Evolutionary conservation across 2,329 filamentous ascomycete species (phyloP).

Genomic region (Fusarium sp.): DNA sequence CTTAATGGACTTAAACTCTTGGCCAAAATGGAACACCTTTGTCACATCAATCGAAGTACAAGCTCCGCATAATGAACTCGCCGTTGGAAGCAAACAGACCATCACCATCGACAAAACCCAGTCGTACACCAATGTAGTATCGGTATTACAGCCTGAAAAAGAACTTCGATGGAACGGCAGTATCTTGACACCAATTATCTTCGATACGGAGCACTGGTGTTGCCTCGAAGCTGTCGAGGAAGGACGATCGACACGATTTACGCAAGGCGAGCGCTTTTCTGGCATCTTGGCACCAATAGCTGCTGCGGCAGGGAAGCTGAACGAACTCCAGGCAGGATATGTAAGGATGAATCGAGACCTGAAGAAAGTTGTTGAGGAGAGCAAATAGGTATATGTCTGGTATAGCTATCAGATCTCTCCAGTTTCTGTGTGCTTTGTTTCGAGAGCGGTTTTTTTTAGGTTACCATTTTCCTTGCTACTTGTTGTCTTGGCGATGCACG

Average conservation of each 20-base stretch:
- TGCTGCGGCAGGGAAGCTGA: not conserved
- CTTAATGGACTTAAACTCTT: not conserved
- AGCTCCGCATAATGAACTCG: not conserved
- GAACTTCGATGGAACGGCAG: slow-evolving; percentile 6
- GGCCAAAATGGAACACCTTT: slow-evolving; percentile 12
- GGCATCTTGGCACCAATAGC: not conserved
- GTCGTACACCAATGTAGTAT: not conserved
- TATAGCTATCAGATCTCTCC: too few species aligned
- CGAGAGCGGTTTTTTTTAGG: too few species aligned
- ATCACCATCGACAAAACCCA: not conserved
- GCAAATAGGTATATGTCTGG: too few species aligned
- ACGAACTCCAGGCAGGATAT: not conserved
- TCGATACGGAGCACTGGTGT: slow-evolving; percentile 15
- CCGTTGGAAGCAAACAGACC: slow-evolving; percentile 3
- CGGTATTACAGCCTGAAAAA: not conserved
- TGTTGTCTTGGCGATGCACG: too few species aligned
- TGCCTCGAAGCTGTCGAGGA: not conserved
- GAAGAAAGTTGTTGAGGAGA: not conserved
- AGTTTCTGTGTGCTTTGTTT: not conserved
- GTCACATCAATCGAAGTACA: slow-evolving; percentile 3
- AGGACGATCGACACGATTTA: not conserved
- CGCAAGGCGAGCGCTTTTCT: not conserved
- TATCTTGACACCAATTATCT: not conserved
- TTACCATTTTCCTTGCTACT: too few species aligned
- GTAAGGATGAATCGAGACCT: slow-evolving; percentile 1